Evolutionary conservation across 306 rosid genomes (phyloP), one percentile per base, ranked within the genome.

Genomic region (Myrica gale): DNA sequence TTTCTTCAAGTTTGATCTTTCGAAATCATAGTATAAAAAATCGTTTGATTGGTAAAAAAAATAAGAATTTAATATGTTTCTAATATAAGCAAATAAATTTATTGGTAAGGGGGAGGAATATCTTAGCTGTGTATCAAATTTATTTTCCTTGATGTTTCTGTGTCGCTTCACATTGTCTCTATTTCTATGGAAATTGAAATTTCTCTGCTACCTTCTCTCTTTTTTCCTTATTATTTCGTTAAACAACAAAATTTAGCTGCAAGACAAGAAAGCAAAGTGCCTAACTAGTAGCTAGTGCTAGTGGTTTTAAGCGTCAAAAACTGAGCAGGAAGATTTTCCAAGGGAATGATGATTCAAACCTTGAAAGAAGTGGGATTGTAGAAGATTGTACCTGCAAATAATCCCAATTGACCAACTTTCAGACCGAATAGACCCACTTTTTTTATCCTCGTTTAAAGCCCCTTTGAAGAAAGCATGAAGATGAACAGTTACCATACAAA

Each of bases 391-490:
- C 13, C 63, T 58, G 76, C 76, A 48, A 72, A 46, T 71, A 47
- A 69, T 12, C 37, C 21, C 37, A 47, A 19, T 44, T 26, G 56
- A n/a, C 70, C 70, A 66, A n/a, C 70, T 42, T 66, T 66, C 21
- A 66, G 9, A 41, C 50, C 23, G 2, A 46, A 39, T 2, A 69
- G 81, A 57, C 43, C 67, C 57, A 57, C 68, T 10, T 5, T 10
- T 5, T 47, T 55, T 19, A 17, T 39, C 12, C 37, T 39, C 48
- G 21, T 26, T 45, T 67, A 57, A 57, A 76, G 78, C 45, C 69
- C 80, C 79, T 87, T 77, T 75, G 50, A 8, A 43, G 61, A 76
- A 81, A 71, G 89, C 91, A 83, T 83, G 86, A 69, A 66, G 69
- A 72, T 68, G 53, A 79, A 85, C 74, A 81, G 83, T 83, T 70